Conservation (phyloP, 768 basidiomycete species). For the Nidularia sp. region DNA sequence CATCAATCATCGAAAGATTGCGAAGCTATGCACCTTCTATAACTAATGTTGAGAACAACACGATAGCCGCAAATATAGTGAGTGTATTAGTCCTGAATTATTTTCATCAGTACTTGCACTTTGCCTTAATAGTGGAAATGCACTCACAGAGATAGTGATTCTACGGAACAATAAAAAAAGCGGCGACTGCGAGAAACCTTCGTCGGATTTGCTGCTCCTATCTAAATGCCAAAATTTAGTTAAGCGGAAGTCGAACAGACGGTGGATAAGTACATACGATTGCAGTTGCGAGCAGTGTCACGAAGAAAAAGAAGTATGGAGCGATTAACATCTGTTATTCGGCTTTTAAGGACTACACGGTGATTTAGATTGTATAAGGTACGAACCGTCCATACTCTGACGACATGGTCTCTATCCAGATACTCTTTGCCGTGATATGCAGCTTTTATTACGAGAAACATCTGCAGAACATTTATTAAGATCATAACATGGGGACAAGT, state of each 20-base stretch:
- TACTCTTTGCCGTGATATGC: constrained; percentile 27
- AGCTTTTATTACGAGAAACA: constrained; percentile 38
- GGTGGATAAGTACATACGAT: constrained; percentile 18
- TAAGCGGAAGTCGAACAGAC: background rate
- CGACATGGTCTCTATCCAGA: constrained; percentile 24
- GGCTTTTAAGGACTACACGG: background rate
- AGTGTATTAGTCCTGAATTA: constrained; percentile 36
- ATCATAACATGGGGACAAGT: background rate
- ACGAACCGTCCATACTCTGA: constrained; percentile 34
- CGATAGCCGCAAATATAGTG: constrained; percentile 31
- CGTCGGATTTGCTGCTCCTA: constrained; percentile 30
- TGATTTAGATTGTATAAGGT: background rate
- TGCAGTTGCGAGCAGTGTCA: constrained; percentile 34
- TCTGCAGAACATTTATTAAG: constrained; percentile 19
- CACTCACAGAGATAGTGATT: constrained; percentile 28
- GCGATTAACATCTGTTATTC: constrained; percentile 30
- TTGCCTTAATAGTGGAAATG: background rate
- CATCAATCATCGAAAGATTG: background rate
- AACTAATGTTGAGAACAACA: constrained; percentile 32
- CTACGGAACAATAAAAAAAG: constrained; percentile 49
- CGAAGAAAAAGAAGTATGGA: constrained; percentile 37
- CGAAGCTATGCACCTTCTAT: constrained; percentile 25
- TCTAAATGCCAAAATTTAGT: constrained; percentile 15
- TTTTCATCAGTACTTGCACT: constrained; percentile 5
- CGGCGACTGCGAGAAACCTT: constrained; percentile 41